phyloP scores from a whole-genome alignment of 2,329 filamentous ascomycete species.

The Apiospora kogelbergensis region DNA sequence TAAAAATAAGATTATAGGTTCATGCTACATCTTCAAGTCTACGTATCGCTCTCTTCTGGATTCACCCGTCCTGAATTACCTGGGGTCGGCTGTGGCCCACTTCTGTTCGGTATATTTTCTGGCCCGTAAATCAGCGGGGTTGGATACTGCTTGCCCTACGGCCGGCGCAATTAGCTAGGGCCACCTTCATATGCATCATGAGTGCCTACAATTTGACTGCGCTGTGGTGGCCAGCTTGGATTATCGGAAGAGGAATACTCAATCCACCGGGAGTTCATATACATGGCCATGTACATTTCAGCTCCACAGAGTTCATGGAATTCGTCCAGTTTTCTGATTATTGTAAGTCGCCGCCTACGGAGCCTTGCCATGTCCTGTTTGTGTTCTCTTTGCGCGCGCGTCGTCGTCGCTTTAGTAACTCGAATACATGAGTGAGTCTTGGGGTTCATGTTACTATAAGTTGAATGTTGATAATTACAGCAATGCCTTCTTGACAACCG shows the following conservation, averaged over 20 bases:
- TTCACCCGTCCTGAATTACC: neutral
- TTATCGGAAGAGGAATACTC: neutral
- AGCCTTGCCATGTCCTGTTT: constrained; percentile 2
- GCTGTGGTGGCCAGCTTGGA: neutral
- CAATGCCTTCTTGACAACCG: neutral
- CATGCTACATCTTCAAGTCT: neutral
- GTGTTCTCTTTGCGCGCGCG: neutral
- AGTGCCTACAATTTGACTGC: neutral
- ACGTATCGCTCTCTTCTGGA: neutral
- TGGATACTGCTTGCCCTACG: neutral
- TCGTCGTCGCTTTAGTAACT: neutral
- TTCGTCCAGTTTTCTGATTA: constrained; percentile 6
- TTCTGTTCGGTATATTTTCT: neutral
- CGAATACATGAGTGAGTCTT: neutral
- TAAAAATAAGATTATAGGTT: neutral
- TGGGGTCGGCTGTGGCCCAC: neutral
- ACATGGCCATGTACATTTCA: neutral
- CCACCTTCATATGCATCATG: neutral
- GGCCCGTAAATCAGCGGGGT: neutral
- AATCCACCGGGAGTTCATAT: neutral
- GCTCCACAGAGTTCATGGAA: neutral
- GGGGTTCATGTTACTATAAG: neutral
- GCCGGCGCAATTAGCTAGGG: neutral
- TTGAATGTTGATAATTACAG: neutral
- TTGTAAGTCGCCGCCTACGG: neutral